These are phyloP conservation scores for Pseudotsuga menziesii DNA, from an alignment of 75 land plant genomes.

Conservation along the genomic window DNA sequence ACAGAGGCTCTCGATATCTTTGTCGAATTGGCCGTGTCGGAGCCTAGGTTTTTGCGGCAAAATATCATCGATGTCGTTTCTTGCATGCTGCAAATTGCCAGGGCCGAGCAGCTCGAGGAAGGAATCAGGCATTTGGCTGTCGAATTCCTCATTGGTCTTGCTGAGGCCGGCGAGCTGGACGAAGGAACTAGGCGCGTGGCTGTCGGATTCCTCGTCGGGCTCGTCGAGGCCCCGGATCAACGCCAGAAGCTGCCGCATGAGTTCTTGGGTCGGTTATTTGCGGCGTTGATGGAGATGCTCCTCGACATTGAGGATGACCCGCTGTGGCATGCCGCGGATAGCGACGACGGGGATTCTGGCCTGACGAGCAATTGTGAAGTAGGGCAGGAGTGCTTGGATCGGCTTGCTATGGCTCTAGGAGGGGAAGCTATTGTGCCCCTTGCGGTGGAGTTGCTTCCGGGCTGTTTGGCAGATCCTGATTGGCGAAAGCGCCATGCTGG, in stretches of 20 bases:
- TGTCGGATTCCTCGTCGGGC: constrained; percentile 15
- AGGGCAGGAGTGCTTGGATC: constrained; percentile 25
- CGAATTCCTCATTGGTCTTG: constrained; percentile 38
- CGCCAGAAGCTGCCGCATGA: constrained; percentile 20
- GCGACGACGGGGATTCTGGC: constrained; percentile 20
- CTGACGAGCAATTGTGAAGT: constrained; percentile 20
- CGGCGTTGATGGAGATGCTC: constrained; percentile 22
- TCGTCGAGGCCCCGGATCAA: constrained; percentile 15
- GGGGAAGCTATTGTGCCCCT: constrained; percentile 14
- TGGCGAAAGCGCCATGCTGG: constrained; percentile 28
- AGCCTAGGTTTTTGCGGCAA: constrained; percentile 16
- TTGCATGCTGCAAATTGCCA: constrained; percentile 20
- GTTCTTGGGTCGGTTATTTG: constrained; percentile 12
- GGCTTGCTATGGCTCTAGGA: constrained; percentile 18
- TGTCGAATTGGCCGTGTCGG: constrained; percentile 20
- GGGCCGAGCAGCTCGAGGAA: constrained; percentile 40
- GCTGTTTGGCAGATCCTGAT: constrained; percentile 14
- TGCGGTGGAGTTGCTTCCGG: constrained; percentile 14
- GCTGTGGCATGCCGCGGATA: constrained; percentile 15
- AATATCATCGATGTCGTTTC: constrained; percentile 21
- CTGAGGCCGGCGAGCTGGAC: constrained; percentile 14
- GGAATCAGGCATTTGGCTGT: constrained; percentile 41
- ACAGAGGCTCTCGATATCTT: constrained; percentile 21
- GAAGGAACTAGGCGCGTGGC: constrained; percentile 20
- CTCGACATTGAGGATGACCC: constrained; percentile 18